Conservation (phyloP, 768 basidiomycete species). For the Sarcodon aspratus region DNA sequence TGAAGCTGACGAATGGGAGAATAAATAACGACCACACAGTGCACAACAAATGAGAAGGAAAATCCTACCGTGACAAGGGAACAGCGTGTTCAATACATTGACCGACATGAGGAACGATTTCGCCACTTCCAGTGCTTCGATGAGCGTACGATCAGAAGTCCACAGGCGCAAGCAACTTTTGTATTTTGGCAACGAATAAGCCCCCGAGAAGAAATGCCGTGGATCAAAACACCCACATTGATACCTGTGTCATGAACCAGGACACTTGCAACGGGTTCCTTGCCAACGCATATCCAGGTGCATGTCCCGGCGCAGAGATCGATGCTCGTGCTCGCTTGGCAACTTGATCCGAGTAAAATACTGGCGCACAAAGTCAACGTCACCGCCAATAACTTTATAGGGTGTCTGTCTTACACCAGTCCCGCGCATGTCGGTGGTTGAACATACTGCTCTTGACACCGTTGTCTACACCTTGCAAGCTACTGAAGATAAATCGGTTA, state of each 20-base stretch:
- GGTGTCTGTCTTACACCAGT: constrained; percentile 50
- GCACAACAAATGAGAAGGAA: background rate
- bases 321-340: constrained; percentile 48
- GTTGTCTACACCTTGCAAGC: constrained; percentile 40
- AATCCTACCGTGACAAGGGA: constrained; percentile 45
- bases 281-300: constrained; percentile 43
- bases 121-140: constrained; percentile 52
- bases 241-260: constrained; percentile 30
- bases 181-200: background rate
- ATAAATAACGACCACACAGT: background rate
- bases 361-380: constrained; percentile 20
- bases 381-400: background rate
- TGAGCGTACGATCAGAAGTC: constrained; percentile 46
- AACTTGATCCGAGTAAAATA: constrained; percentile 57
- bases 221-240: constrained; percentile 2
- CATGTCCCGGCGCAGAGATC: constrained; percentile 38
- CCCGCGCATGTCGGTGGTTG: constrained; percentile 60
- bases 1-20: background rate
- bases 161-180: constrained; percentile 56
- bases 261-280: constrained; percentile 59
- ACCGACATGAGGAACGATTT: constrained; percentile 52
- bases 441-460: constrained; percentile 37
- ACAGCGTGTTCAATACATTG: constrained; percentile 58
- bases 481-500: constrained; percentile 16
- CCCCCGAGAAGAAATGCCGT: background rate